These are phyloP conservation scores for Fomitopsis pinicola DNA, from an alignment of 1,284 basidiomycete genomes.

Conservation along the genomic window DNA sequence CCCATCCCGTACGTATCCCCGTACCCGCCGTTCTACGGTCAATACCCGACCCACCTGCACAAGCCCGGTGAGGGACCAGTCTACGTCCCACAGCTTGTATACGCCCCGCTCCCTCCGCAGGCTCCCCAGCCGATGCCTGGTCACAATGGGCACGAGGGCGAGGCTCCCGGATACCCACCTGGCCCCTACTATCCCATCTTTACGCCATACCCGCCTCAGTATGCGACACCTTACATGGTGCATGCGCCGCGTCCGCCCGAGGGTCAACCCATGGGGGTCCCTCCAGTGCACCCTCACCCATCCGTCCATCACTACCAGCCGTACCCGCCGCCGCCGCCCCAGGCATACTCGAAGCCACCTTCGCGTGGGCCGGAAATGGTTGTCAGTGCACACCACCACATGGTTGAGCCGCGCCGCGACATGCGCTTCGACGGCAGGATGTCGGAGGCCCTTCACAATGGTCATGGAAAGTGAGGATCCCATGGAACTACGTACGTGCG, in stretches of 20 bases:
- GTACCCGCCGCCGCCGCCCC: conserved; percentile 20
- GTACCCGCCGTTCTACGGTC: conserved; percentile 40
- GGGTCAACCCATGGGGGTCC: conserved; percentile 30
- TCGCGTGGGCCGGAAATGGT: conserved; percentile 15
- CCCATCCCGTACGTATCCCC: conserved; percentile 44
- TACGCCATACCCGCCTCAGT: conserved; percentile 40
- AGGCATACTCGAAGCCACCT: conserved; percentile 18
- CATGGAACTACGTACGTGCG: neutral
- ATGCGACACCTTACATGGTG: conserved; percentile 47
- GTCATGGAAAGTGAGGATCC: conserved; percentile 15
- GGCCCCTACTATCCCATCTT: conserved; percentile 49
- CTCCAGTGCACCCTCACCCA: conserved; percentile 7
- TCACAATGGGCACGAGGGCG: conserved; percentile 42
- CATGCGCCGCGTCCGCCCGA: conserved; percentile 37
- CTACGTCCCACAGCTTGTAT: conserved; percentile 44
- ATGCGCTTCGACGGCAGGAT: conserved; percentile 18
- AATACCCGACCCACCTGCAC: conserved; percentile 43
- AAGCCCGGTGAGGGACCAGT: conserved; percentile 49
- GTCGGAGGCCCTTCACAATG: conserved; percentile 16
- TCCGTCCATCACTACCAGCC: conserved; percentile 27
- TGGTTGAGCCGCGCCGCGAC: conserved; percentile 18
- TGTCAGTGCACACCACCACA: conserved; percentile 5
- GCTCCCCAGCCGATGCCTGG: conserved; percentile 26
- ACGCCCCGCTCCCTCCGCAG: conserved; percentile 32
- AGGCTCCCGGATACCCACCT: conserved; percentile 39